phyloP scores from a whole-genome alignment of 257 asterid genomes.

The Solanum habrochaites region DNA sequence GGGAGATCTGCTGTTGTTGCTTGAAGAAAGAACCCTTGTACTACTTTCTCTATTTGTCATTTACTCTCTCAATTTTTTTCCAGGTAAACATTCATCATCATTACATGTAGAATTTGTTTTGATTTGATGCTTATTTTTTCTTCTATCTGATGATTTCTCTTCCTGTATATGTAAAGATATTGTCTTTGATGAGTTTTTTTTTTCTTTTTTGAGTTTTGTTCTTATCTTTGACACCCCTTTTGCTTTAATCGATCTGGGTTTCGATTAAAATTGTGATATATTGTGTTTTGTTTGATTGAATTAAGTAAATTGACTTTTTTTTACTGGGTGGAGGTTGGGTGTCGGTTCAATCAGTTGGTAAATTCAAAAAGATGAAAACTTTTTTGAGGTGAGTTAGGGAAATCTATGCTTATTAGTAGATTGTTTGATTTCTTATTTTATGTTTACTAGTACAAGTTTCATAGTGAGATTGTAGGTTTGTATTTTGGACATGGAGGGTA shows the following conservation, averaged over 20 bases:
- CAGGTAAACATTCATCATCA: background rate
- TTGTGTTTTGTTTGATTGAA: background rate
- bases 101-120: background rate
- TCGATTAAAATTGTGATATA: background rate
- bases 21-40: background rate
- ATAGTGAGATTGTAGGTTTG: background rate
- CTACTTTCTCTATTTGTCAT: background rate
- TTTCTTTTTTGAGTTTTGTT: background rate
- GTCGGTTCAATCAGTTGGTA: background rate
- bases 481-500: background rate
- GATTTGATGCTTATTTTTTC: background rate
- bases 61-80: background rate
- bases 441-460: background rate
- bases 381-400: background rate
- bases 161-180: background rate
- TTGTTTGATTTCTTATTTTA: background rate
- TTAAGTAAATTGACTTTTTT: background rate
- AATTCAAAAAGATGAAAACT: background rate
- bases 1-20: background rate
- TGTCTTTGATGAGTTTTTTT: background rate
- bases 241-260: background rate
- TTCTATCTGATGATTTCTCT: background rate
- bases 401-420: background rate
- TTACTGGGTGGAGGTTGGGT: background rate
- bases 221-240: background rate